Evolutionary conservation across 2,329 filamentous ascomycete genomes (phyloP), one percentile per base, ranked within the genome.

Genomic region (Trichoderma brevicompactum): DNA sequence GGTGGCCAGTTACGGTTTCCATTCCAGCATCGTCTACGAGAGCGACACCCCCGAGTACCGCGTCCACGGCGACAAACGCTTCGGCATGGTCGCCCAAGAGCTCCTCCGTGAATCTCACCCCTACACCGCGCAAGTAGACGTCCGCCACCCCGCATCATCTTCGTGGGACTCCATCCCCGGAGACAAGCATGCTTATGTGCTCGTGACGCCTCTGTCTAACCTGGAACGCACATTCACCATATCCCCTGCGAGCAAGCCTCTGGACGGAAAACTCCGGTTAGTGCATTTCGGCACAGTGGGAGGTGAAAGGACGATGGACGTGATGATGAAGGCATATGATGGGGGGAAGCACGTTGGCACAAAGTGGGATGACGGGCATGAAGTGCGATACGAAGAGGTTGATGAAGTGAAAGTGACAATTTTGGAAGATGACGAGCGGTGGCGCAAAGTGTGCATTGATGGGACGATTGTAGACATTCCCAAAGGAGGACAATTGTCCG

Each of bases 381-480:
- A 80, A 2, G 89, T 97, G 0, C 83, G 82, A 0, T 97, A 97
- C 74, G 85, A 90, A 17, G 83, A 86, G 62, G 83, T 95, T 7
- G 85, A 90, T 2, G 85, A 85, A 59, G 70, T 97, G 17, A 82
- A 79, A 65, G 87, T 97, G 53, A 82, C 85, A 15, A 87, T 92
- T 41, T 68, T 80, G 1, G 91, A 95, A 72, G 80, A 85, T 15
- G 87, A 92, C n/a, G 81, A 80, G 52, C 81, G 87, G 60, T 97
- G 93, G 93, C 83, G 94, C 67, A 87, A 94, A 72, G 85, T 96
- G 13, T 98, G 94, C 75, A 82, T 98, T n/a, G 94, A 98, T 76
- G 94, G 94, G 3, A 92, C 90, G 61, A 96, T 96, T 71, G 86
- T 97, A 3, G 84, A 86, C 66, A 79, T 97, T 0, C 89, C 90